Evolutionary conservation across 2,329 filamentous ascomycete genomes (phyloP), one percentile per base, ranked within the genome.

Genomic region (Microdochium trichocladiopsis): DNA sequence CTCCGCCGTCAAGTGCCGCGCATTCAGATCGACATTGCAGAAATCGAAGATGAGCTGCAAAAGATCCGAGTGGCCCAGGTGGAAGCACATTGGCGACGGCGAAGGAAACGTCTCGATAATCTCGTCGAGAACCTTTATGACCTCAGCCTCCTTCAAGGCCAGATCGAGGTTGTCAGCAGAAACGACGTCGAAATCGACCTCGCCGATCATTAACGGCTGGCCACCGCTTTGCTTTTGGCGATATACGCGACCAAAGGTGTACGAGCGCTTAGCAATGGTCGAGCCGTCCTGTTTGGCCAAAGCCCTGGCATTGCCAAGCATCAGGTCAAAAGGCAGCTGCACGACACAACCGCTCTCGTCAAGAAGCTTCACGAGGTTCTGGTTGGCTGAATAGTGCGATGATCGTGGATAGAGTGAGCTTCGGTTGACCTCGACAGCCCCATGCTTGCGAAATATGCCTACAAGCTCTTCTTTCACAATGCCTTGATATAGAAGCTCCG

Each of bases 151-250:
- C 62, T 95, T 95, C 52, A 96, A 69, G 1, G 91, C 87, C 47
- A 95, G 74, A 62, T 97, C 91, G 4, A 91, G 70, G 1, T 87
- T 86, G 59, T 92, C 86, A 47, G 83, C 80, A 1, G 91, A 93
- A n/a, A 96, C 80, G 54, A 99, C 91, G 69, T 99, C 94, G 66
- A 97, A 99, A 66, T 97, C 92, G 2, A 95, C 92, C 65, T 97
- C 94, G 10, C 89, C 87, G 65, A 90, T 87, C 62, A 86, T 87
- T 52, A 80, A 79, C 6, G 94, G 94, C 59, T 95, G 88, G 2
- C 90, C 88, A 8, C 90, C 91, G 52, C 84, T 85, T 49, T 84
- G 77, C 47, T 81, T 84, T 57, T 95, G 88, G 41, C 94, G 83
- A 64, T 90, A 97, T 1, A 97, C 91, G 31, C 80, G 86, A 6